A percentile compares a stretch with the other conserved stretches of the same genome.
phyloP scores from a whole-genome alignment of 192 early-diverging fungal genomes.

The Backusella tuberculispora region DNA sequence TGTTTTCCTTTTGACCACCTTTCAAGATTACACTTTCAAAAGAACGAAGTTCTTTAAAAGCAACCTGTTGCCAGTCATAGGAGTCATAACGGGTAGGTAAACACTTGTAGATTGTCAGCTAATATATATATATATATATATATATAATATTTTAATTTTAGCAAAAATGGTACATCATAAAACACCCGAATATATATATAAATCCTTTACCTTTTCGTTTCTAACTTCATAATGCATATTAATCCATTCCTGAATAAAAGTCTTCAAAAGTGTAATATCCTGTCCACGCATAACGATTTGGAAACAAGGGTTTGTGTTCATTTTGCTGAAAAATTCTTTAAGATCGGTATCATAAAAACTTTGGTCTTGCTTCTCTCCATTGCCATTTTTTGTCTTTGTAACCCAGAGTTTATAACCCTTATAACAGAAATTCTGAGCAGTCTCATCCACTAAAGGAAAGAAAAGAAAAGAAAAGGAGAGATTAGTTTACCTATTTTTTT shows the following conservation, averaged over 20 bases:
- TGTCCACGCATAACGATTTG: conserved; percentile 13
- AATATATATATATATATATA: conserved; percentile 7
- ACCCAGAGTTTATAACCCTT: conserved; percentile 26
- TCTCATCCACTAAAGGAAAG: neutral
- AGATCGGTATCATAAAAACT: neutral
- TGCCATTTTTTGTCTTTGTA: neutral
- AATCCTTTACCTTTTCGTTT: conserved; percentile 28
- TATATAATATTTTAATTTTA: neutral
- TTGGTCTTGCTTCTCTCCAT: neutral
- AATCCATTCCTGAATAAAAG: conserved; percentile 37
- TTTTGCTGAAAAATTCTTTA: conserved; percentile 3
- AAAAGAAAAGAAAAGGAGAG: neutral
- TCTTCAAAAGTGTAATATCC: conserved; percentile 4
- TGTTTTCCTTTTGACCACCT: conserved; percentile 50
- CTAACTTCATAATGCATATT: conserved; percentile 24
- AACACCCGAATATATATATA: neutral
- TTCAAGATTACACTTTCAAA: conserved; percentile 53
- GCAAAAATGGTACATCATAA: neutral
- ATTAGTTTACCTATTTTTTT: neutral
- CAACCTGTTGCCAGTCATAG: conserved; percentile 23
- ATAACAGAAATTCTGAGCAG: conserved; percentile 13
- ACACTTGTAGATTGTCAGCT: conserved; percentile 21
- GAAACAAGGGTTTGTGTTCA: conserved; percentile 14
- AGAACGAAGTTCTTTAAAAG: conserved; percentile 40
- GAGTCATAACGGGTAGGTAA: neutral